These are phyloP conservation scores for Sarocladium brachiariae DNA, from an alignment of 2,329 filamentous ascomycete genomes.

Conservation along the genomic window DNA sequence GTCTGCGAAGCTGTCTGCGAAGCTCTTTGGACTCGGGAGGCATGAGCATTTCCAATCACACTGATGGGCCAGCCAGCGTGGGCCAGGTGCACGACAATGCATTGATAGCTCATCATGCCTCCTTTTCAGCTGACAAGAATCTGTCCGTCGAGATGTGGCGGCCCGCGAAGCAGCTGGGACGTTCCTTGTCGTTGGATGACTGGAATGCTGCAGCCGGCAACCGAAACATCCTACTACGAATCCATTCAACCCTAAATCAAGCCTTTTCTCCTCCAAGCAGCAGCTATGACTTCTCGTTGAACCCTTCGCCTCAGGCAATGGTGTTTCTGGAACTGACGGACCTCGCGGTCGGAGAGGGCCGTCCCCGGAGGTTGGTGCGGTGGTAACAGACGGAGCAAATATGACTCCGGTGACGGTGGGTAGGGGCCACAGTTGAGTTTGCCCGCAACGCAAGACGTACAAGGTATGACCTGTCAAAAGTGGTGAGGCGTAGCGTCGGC, in stretches of 20 bases:
- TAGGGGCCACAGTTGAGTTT: neutral
- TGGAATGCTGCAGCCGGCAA: neutral
- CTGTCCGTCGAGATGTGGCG: too few species aligned
- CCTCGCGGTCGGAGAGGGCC: constrained; percentile 6
- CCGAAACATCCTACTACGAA: neutral
- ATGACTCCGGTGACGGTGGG: neutral
- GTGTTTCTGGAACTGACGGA: neutral
- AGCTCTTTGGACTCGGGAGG: too few species aligned
- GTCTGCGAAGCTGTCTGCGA: too few species aligned
- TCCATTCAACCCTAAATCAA: too few species aligned
- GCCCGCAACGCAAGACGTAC: neutral
- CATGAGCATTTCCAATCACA: too few species aligned
- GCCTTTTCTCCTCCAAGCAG: too few species aligned
- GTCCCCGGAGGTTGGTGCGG: neutral
- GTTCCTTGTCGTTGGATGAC: neutral
- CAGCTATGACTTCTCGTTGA: neutral
- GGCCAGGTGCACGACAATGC: too few species aligned
- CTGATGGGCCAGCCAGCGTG: too few species aligned
- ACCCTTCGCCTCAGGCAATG: neutral
- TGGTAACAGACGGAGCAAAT: neutral
- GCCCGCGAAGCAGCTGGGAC: neutral
- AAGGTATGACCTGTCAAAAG: neutral
- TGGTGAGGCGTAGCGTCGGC: neutral
- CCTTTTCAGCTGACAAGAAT: too few species aligned
- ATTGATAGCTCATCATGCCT: too few species aligned